Conservation (phyloP, 345 rosid genomes). For the Cochlearia excelsa region DNA sequence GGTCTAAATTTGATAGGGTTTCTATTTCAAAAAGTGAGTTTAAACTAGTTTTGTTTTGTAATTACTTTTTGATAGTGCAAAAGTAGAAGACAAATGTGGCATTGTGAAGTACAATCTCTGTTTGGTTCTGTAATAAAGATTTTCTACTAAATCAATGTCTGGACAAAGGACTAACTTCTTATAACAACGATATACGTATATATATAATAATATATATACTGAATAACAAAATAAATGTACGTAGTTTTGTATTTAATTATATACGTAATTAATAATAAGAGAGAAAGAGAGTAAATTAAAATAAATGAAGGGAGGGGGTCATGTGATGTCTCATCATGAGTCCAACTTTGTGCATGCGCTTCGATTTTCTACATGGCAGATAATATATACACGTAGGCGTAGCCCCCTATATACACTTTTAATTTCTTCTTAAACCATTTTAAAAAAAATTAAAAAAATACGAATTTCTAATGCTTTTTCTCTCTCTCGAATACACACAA, state of each 20-base stretch:
- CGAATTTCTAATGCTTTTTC: background rate
- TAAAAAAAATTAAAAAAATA: background rate
- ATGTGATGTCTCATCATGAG: slow-evolving; percentile 43
- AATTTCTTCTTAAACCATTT: no score
- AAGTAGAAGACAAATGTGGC: background rate
- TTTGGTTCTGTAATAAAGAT: slow-evolving; percentile 14
- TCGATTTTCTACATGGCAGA: slow-evolving; percentile 41
- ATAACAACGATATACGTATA: slow-evolving; percentile 15
- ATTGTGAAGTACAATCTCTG: slow-evolving; percentile 17
- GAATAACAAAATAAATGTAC: background rate
- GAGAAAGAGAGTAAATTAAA: background rate
- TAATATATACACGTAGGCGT: slow-evolving; percentile 31
- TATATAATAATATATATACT: background rate
- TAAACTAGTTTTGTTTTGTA: background rate
- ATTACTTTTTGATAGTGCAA: no score
- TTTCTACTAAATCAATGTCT: slow-evolving; percentile 14
- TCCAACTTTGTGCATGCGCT: slow-evolving; percentile 46
- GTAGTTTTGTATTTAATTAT: background rate
- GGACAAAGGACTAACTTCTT: slow-evolving; percentile 28
- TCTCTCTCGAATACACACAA: slow-evolving; percentile 17
- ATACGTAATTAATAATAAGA: background rate
- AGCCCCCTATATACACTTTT: background rate
- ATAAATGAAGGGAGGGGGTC: slow-evolving; percentile 30
- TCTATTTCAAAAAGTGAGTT: background rate
- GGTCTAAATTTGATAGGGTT: no score